Evolutionary conservation across 768 basidiomycete genomes (phyloP).

Genomic region (Cyathus striatus): DNA sequence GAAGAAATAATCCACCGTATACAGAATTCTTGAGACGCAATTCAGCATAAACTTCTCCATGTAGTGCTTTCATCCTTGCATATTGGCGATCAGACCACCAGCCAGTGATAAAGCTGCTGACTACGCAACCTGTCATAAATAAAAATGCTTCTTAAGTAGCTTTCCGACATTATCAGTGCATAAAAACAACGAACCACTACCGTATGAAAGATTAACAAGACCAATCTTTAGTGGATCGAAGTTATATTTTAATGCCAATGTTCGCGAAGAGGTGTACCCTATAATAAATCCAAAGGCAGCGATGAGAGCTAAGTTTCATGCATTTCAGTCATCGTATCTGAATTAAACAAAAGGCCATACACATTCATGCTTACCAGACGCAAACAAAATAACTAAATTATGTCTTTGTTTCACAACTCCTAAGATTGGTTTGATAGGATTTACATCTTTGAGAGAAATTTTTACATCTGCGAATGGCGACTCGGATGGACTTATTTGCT

Average conservation of each 20-base stretch:
- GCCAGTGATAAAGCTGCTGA: conserved; percentile 38
- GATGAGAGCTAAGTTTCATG: conserved; percentile 42
- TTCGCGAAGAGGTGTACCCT: conserved; percentile 70
- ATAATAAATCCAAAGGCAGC: conserved; percentile 72
- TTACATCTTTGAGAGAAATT: conserved; percentile 66
- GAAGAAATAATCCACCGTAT: conserved; percentile 50
- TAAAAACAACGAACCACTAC: conserved; percentile 53
- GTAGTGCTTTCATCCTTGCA: conserved; percentile 27
- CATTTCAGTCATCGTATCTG: too few relatives aligned
- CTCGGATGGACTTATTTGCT: conserved; percentile 16
- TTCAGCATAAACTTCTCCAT: conserved; percentile 34
- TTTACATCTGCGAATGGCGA: conserved; percentile 27
- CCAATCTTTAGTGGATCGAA: conserved; percentile 72
- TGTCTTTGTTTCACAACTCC: conserved; percentile 55
- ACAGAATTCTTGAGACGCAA: conserved; percentile 69
- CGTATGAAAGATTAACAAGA: conserved; percentile 70
- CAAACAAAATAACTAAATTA: conserved; percentile 60
- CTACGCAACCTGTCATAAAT: conserved; percentile 24
- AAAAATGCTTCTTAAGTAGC: neutral
- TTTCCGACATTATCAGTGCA: neutral
- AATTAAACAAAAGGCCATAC: conserved; percentile 12
- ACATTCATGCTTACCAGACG: conserved; percentile 69
- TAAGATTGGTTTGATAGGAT: conserved; percentile 61
- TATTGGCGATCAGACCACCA: conserved; percentile 40
- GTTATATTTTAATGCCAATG: conserved; percentile 55